Conservation (phyloP, 106 monocot genomes). For the Amphibolis antarctica region DNA sequence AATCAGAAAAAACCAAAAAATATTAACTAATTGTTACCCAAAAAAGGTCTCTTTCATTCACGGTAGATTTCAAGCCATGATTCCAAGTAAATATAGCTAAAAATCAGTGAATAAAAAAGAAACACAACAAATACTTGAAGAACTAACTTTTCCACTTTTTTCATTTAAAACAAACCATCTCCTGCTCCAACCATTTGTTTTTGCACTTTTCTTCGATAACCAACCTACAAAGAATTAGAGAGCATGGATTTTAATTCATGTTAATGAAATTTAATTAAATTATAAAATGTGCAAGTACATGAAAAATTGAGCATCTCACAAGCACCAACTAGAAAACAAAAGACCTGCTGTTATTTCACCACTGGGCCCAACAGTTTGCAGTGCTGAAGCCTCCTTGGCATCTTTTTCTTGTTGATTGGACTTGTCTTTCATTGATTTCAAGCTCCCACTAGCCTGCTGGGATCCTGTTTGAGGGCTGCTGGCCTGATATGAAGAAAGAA, state of each 20-base stretch:
- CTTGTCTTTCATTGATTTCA: constrained; percentile 87
- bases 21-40: no score
- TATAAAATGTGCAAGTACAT: not conserved
- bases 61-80: no score
- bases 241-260: not conserved
- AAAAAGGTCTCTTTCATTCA: no score
- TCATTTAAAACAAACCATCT: constrained; percentile 97
- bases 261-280: not conserved
- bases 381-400: constrained; percentile 57
- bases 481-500: constrained; percentile 30
- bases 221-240: constrained; percentile 12
- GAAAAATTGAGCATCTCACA: not conserved
- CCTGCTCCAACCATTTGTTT: constrained; percentile 81
- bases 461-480: constrained; percentile 76
- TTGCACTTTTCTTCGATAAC: constrained; percentile 81
- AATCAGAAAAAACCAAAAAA: no score
- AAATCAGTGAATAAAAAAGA: not conserved
- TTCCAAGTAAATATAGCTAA: not conserved
- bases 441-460: constrained; percentile 59
- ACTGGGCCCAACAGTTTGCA: constrained; percentile 78
- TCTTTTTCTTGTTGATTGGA: constrained; percentile 63
- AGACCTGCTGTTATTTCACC: constrained; percentile 93
- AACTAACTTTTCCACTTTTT: constrained; percentile 82
- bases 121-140: not conserved
- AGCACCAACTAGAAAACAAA: not conserved